phyloP scores from a whole-genome alignment of 306 rosid species.

The Bauhinia variegata region DNA sequence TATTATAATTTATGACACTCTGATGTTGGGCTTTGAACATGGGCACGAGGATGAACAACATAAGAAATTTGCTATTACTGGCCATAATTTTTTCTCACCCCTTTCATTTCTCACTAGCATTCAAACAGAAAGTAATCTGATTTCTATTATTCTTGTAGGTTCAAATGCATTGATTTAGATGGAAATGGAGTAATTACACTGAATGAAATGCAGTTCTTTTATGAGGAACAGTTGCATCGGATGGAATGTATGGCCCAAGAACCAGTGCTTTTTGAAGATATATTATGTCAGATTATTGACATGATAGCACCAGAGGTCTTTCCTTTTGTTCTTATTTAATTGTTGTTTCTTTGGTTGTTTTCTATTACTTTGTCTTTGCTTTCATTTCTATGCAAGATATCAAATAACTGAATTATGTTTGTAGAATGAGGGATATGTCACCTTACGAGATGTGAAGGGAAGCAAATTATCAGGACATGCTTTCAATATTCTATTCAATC shows the following conservation, averaged over 20 bases:
- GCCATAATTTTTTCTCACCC: background rate
- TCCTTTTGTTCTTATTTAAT: constrained; percentile 37
- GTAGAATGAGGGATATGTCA: constrained; percentile 80
- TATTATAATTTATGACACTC: no score
- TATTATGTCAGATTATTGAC: constrained; percentile 94
- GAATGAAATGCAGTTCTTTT: constrained; percentile 93
- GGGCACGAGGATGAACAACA: background rate
- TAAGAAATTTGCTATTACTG: background rate
- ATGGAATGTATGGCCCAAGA: constrained; percentile 99
- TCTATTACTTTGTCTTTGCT: background rate
- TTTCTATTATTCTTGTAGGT: constrained; percentile 52
- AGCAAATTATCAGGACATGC: constrained; percentile 96
- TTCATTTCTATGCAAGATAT: constrained; percentile 30
- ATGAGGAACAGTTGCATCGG: constrained; percentile 98
- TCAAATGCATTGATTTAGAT: constrained; percentile 98
- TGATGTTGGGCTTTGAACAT: background rate
- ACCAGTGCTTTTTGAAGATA: constrained; percentile 97
- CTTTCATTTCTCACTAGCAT: background rate
- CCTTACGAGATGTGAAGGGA: constrained; percentile 80
- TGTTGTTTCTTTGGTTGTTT: background rate
- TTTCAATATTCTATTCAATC: constrained; percentile 95
- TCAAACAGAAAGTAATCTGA: constrained; percentile 14
- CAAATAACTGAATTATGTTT: constrained; percentile 36
- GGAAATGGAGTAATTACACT: constrained; percentile 91
- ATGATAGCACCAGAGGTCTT: constrained; percentile 97